Conservation (phyloP, 1,284 basidiomycete species). For the Cryptococcus floricola region DNA sequence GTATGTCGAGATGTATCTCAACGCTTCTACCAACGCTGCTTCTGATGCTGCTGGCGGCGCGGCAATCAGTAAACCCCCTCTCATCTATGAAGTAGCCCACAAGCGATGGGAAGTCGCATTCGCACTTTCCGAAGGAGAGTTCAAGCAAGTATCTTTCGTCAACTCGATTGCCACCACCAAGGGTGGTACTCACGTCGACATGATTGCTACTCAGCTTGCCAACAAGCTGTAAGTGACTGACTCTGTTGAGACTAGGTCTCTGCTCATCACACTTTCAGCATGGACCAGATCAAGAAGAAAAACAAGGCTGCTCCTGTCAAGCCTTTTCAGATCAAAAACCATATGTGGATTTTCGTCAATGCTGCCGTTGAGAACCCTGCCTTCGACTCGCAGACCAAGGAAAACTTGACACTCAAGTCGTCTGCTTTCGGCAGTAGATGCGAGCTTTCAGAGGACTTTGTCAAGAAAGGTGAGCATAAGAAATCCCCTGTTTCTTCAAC, state of each 20-base stretch:
- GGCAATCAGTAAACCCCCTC: conserved; percentile 65
- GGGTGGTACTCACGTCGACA: conserved; percentile 90
- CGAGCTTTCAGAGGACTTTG: conserved; percentile 86
- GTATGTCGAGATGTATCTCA: conserved; percentile 93
- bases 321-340: conserved; percentile 88
- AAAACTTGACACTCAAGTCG: conserved; percentile 81
- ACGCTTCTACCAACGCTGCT: conserved; percentile 54
- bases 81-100: conserved; percentile 77
- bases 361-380: conserved; percentile 95
- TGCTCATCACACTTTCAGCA: conserved; percentile 37
- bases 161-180: conserved; percentile 98
- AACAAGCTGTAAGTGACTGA: conserved; percentile 58
- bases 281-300: conserved; percentile 85
- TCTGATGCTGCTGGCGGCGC: conserved; percentile 69
- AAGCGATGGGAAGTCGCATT: conserved; percentile 94
- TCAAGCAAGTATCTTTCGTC: conserved; percentile 94
- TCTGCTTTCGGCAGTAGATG: conserved; percentile 87
- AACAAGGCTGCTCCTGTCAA: conserved; percentile 93
- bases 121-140: conserved; percentile 78
- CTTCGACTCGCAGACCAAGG: conserved; percentile 99
- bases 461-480: conserved; percentile 75
- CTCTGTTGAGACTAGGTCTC: conserved; percentile 7
- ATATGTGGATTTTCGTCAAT: conserved; percentile 99
- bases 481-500: background rate
- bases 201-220: conserved; percentile 84